A percentile compares a stretch with the other conserved stretches of the same genome.
phyloP scores from a whole-genome alignment of 108 stramenopile species.

The Schizochytrium sp. region DNA sequence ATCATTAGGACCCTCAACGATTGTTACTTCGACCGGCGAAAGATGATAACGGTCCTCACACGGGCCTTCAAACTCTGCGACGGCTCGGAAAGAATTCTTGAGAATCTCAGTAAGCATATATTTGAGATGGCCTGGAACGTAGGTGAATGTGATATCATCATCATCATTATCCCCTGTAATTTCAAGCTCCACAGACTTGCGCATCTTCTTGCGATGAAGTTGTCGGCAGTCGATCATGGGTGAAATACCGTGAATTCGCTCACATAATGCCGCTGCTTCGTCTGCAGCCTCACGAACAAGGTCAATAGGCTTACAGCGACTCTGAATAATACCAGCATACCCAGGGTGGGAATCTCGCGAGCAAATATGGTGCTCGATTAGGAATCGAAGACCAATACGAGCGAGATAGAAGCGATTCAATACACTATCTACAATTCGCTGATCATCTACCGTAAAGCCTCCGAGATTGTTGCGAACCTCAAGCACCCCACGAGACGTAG shows the following conservation, averaged over 20 bases:
- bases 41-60: slow-evolving; percentile 81
- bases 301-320: slow-evolving; percentile 85
- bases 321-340: slow-evolving; percentile 86
- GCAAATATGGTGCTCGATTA: slow-evolving; percentile 89
- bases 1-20: slow-evolving; percentile 94
- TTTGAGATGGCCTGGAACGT: slow-evolving; percentile 91
- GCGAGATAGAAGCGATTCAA: slow-evolving; percentile 90
- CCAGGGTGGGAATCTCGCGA: slow-evolving; percentile 65
- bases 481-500: slow-evolving; percentile 44
- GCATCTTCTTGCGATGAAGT: slow-evolving; percentile 1
- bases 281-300: slow-evolving; percentile 93
- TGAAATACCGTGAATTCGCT: slow-evolving; percentile 94
- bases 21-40: slow-evolving; percentile 87
- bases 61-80: slow-evolving; percentile 93
- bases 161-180: slow-evolving; percentile 80
- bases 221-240: slow-evolving; percentile 83
- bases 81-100: slow-evolving; percentile 93
- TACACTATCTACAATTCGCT: slow-evolving; percentile 81
- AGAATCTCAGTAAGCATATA: slow-evolving; percentile 93
- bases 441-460: slow-evolving; percentile 75
- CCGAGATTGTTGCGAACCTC: slow-evolving; percentile 64
- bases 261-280: slow-evolving; percentile 96
- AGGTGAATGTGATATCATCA: slow-evolving; percentile 81
- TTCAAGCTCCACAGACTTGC: neutral
- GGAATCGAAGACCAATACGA: slow-evolving; percentile 86